Conservation (phyloP, 768 basidiomycete species). For the Termitomyces sp. region DNA sequence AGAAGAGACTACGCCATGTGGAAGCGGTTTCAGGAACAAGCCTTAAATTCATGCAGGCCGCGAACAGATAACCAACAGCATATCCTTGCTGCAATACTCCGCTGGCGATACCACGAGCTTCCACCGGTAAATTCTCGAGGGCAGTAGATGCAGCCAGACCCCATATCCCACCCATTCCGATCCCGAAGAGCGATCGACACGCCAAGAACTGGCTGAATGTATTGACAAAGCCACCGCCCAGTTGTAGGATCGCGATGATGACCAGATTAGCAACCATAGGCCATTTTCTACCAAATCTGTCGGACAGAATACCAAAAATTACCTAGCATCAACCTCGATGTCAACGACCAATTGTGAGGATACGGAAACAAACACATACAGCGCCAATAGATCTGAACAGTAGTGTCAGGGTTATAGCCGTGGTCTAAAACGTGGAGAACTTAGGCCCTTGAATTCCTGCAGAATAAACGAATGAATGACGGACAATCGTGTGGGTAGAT, state of each 20-base stretch:
- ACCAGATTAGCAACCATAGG: conserved; percentile 75
- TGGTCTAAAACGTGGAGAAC: conserved; percentile 37
- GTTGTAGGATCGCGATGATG: conserved; percentile 64
- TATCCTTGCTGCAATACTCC: conserved; percentile 90
- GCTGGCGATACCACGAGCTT: conserved; percentile 77
- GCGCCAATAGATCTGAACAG: conserved; percentile 85
- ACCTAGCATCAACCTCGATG: conserved; percentile 25
- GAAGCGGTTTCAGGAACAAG: conserved; percentile 40
- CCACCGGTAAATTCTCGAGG: conserved; percentile 85
- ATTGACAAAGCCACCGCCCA: conserved; percentile 76
- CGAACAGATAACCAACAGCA: conserved; percentile 77
- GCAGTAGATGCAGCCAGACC: conserved; percentile 76
- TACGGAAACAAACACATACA: conserved; percentile 28
- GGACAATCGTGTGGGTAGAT: conserved; percentile 33
- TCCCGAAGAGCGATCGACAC: conserved; percentile 76
- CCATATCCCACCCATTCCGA: conserved; percentile 90
- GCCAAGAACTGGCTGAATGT: conserved; percentile 78
- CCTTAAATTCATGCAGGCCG: conserved; percentile 75
- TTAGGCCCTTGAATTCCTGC: neutral
- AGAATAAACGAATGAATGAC: conserved; percentile 3
- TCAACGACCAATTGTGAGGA: conserved; percentile 12
- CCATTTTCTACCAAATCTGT: conserved; percentile 93
- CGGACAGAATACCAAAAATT: conserved; percentile 80
- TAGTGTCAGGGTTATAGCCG: conserved; percentile 86
- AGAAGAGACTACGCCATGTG: conserved; percentile 79